Conservation (phyloP, 495 filamentous ascomycete genomes). For the Symbiotaphrina buchneri region DNA sequence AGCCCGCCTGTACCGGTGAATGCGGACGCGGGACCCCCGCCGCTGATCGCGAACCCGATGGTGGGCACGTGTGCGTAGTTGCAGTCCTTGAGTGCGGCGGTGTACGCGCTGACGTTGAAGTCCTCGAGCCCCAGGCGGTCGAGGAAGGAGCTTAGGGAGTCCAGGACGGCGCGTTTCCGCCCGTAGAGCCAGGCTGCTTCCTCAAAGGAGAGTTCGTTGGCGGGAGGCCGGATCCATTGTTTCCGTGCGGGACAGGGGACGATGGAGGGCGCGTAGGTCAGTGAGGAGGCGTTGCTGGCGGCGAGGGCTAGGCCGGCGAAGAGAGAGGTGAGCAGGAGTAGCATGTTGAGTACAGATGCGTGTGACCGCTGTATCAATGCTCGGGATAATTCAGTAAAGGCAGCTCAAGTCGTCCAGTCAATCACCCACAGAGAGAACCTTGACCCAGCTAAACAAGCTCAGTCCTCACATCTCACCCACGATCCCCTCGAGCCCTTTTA, state of each 20-base stretch:
- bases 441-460: too few relatives aligned
- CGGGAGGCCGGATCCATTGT: not conserved
- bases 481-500: too few relatives aligned
- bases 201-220: not conserved
- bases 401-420: too few relatives aligned
- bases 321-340: too few relatives aligned
- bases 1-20: not conserved
- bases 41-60: not conserved
- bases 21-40: not conserved
- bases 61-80: not conserved
- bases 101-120: not conserved
- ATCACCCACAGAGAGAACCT: too few relatives aligned
- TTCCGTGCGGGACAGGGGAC: not conserved
- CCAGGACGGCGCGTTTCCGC: not conserved
- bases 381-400: too few relatives aligned
- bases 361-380: too few relatives aligned
- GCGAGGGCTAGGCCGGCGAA: too few relatives aligned
- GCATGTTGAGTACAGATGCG: too few relatives aligned
- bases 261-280: not conserved
- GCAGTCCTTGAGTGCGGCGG: not conserved
- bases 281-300: too few relatives aligned
- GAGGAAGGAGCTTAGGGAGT: not conserved
- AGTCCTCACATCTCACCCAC: too few relatives aligned
- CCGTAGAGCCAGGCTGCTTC: not conserved
- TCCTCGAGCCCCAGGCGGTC: not conserved